Conservation (phyloP, 441 rosid genomes). For the Aleurites moluccanus region DNA sequence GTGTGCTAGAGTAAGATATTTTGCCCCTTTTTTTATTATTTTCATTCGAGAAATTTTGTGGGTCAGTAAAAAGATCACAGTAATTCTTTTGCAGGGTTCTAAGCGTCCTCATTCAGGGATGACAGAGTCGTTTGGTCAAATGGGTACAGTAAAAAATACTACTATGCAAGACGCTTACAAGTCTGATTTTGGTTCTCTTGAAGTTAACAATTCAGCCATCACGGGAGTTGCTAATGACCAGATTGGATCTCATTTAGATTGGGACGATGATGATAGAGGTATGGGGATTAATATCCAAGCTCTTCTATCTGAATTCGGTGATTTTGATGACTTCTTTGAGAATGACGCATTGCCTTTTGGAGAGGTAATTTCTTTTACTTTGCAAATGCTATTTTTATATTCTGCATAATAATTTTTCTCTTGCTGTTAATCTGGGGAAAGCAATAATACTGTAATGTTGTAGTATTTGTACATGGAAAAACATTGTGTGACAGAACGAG, state of each 20-base stretch:
- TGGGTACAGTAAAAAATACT: constrained; percentile 48
- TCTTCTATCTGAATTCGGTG: constrained; percentile 99
- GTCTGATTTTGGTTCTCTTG: constrained; percentile 58
- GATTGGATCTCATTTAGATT: constrained; percentile 76
- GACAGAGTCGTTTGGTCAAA: constrained; percentile 73
- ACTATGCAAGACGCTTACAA: constrained; percentile 53
- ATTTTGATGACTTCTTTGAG: constrained; percentile 98
- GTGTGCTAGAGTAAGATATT: constrained; percentile 1
- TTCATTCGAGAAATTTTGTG: neutral
- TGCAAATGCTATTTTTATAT: constrained; percentile 3
- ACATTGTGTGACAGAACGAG: no score
- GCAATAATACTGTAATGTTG: neutral
- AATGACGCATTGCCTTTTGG: constrained; percentile 96
- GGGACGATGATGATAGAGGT: constrained; percentile 96
- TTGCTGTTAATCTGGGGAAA: neutral
- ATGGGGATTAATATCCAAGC: constrained; percentile 91
- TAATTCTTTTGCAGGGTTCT: constrained; percentile 63
- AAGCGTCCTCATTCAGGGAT: constrained; percentile 82
- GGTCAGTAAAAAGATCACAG: constrained; percentile 12
- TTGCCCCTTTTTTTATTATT: neutral
- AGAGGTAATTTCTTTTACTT: constrained; percentile 64
- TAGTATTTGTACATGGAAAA: neutral
- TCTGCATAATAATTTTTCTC: neutral
- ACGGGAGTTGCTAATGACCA: constrained; percentile 76
- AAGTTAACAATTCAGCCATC: constrained; percentile 58